Evolutionary conservation across 257 asterid species (phyloP), one percentile per base, ranked within the genome.

Genomic region (Solanum pimpinellifolium): DNA sequence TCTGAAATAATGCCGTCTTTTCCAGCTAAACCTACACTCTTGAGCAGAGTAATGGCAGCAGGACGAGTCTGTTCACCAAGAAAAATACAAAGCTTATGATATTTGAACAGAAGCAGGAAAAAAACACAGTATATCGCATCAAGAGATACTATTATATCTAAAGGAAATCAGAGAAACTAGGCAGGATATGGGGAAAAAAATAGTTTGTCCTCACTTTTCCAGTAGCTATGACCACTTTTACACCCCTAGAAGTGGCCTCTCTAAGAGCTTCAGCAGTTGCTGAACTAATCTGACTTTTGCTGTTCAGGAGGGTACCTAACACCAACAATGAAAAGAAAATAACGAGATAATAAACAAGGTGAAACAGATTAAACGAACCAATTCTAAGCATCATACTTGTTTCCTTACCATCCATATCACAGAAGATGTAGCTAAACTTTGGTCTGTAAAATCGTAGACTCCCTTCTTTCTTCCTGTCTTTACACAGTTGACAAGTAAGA

Each of bases 401-500:
- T 78, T 86, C 88, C 96, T 85, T 90, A 97, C 99, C 99, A 93
- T 97, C 99, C 99, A 97, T 94, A 91, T 97, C 99, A 85, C 99
- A 97, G 90, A 97, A 97, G 92, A 97, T 93, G 91, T 93, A 94
- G 88, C 91, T 90, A 89, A 93, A 97, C 91, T 96, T 95, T 86
- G 99, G 99, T 90, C 87, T 93, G 95, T 97, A 95, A 91, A 97
- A 97, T 33, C 98, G 99, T 86, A 95, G 99, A 91, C 97, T 91
- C 91, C 99, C 98, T 90, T 88, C 98, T 92, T 88, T 95, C 93
- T 94, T 97, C 98, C 99, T 97, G 98, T 93, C 99, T 97, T 95
- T 94, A 93, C 94, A 93, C 93, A 97, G 93, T 89, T 91, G 91
- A 92, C 88, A 89, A 83, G 90, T 92, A 92, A 92, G 91, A 90